Evolutionary conservation across 2,329 filamentous ascomycete genomes (phyloP).

Genomic region (Diaporthe eres): DNA sequence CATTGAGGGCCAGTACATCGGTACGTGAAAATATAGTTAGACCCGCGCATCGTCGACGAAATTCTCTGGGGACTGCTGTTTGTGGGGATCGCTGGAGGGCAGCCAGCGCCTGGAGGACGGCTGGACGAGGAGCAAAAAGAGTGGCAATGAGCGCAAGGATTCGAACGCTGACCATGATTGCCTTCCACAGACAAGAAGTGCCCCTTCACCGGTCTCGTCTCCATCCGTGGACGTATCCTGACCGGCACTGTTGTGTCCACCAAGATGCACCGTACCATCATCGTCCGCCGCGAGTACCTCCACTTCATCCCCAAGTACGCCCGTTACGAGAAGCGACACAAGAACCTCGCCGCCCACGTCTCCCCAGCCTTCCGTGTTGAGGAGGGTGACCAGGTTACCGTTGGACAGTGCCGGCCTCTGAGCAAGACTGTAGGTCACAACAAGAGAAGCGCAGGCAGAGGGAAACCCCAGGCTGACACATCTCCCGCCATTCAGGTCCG

Average conservation of each 20-base stretch:
- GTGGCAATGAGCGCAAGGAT: background rate
- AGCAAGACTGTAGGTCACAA: conserved; percentile 93
- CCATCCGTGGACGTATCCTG: conserved; percentile 99
- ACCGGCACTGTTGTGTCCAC: conserved; percentile 99
- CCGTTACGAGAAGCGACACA: conserved; percentile 99
- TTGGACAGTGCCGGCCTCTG: conserved; percentile 99
- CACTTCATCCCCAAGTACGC: conserved; percentile 99
- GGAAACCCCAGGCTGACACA: conserved; percentile 39
- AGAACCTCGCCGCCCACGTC: conserved; percentile 99
- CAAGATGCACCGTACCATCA: conserved; percentile 99
- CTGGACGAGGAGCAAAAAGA: background rate
- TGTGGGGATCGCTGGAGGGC: conserved; percentile 20
- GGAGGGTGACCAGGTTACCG: conserved; percentile 99
- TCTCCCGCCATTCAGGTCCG: conserved; percentile 75
- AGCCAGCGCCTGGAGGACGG: background rate
- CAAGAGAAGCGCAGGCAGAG: background rate
- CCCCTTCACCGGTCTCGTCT: conserved; percentile 99
- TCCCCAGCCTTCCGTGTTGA: conserved; percentile 99
- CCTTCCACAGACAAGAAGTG: conserved; percentile 96
- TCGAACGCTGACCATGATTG: conserved; percentile 39
- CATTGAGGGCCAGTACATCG: conserved; percentile 99
- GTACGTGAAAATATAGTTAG: conserved; percentile 73
- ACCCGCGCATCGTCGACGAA: background rate
- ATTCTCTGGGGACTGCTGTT: background rate
- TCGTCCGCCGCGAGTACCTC: conserved; percentile 99